A percentile compares a stretch with the other conserved stretches of the same genome.
phyloP scores from a whole-genome alignment of 2,329 filamentous ascomycete genomes.

The Graphiopsis chlorocephala region DNA sequence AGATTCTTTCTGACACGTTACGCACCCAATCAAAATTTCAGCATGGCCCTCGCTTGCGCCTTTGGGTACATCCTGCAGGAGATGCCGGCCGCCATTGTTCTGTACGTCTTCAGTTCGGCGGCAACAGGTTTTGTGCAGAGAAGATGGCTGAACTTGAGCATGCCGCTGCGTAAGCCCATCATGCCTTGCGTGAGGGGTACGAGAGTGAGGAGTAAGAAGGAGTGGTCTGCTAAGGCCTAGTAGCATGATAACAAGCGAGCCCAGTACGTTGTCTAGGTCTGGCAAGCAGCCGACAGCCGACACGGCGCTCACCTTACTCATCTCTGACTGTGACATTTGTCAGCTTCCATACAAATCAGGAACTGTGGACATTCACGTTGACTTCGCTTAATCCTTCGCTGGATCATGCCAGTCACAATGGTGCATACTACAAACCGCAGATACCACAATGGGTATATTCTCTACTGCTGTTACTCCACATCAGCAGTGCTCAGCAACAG shows the following conservation, averaged over 20 bases:
- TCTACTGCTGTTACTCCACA: neutral
- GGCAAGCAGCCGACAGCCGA: neutral
- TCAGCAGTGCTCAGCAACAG: neutral
- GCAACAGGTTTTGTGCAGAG: constrained; percentile 20
- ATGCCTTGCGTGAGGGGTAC: constrained; percentile 28
- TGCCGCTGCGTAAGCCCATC: constrained; percentile 26
- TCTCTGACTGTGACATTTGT: neutral
- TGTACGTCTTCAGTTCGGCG: constrained; percentile 37
- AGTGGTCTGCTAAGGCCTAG: constrained; percentile 7
- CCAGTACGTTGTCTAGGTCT: neutral
- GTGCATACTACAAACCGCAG: neutral
- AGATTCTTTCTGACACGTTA: constrained; percentile 9
- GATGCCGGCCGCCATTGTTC: constrained; percentile 40
- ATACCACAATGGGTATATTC: neutral
- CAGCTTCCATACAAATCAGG: neutral
- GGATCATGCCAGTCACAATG: neutral
- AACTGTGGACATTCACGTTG: neutral
- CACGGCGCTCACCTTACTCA: neutral
- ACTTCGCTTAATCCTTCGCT: neutral
- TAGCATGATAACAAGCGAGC: neutral
- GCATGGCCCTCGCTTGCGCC: constrained; percentile 32
- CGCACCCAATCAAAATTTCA: constrained; percentile 21
- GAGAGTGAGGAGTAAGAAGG: constrained; percentile 24
- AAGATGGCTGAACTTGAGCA: constrained; percentile 27
- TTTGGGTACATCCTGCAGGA: constrained; percentile 36